Evolutionary conservation across 2,329 filamentous ascomycete genomes (phyloP), one percentile per base, ranked within the genome.

Genomic region (Pseudomassariella vexata): DNA sequence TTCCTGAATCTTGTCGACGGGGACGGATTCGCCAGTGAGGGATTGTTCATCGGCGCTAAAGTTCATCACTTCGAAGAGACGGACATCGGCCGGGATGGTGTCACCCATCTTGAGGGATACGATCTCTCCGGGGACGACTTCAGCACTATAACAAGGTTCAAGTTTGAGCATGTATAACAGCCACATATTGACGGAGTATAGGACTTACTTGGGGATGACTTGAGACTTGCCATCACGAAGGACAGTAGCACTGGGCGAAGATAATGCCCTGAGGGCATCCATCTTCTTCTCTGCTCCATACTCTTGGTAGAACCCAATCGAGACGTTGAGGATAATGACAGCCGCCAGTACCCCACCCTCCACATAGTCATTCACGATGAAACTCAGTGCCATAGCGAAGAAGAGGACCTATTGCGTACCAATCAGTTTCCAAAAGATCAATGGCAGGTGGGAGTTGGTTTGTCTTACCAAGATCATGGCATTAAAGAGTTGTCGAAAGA

Each of bases 371-470:
- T 68, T 59, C 39, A 84, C 79, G 40, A 70, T 76, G 53, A 82
- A 84, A 39, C 74, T 78, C 24, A 80, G 68, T 27, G 75, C 79
- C 79, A 88, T 86, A 48, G 83, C 83, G 47, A 89, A 82, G 33
- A 85, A 66, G 31, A 90, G 71, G 29, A 87, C 80, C 81, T 85
- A 69, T n/a, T n/a, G n/a, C n/a, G n/a, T n/a, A n/a, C n/a, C n/a
- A n/a, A n/a, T n/a, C n/a, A n/a, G n/a, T n/a, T n/a, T n/a, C n/a
- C n/a, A n/a, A n/a, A n/a, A n/a, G n/a, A n/a, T n/a, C n/a, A n/a
- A n/a, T n/a, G n/a, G n/a, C n/a, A n/a, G n/a, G n/a, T n/a, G n/a
- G n/a, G n/a, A n/a, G n/a, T n/a, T n/a, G n/a, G n/a, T n/a, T n/a
- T n/a, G n/a, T 62, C 71, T 44, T 59, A 76, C 75, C 47, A 87